phyloP scores from a whole-genome alignment of 1,284 basidiomycete species.

The Porogramme epimiltina region DNA sequence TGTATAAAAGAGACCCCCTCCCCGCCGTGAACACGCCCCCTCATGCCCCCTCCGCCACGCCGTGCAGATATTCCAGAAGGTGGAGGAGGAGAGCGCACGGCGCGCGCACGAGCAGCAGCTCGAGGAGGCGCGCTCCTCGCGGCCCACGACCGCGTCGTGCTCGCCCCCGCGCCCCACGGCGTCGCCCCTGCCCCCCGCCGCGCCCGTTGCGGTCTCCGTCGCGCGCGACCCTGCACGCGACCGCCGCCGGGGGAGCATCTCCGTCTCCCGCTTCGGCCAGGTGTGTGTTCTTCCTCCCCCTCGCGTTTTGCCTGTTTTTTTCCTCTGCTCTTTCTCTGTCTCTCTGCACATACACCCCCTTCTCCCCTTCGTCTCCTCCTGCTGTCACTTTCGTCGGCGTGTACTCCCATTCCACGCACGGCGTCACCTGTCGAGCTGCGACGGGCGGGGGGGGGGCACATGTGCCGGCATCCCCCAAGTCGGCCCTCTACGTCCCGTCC shows the following conservation, averaged over 20 bases:
- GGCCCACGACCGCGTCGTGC: conserved; percentile 8
- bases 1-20: no score
- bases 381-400: no score
- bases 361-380: no score
- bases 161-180: conserved; percentile 4
- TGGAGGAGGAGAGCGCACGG: conserved; percentile 28
- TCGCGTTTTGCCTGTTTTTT: not conserved
- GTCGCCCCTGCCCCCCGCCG: not conserved
- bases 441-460: no score
- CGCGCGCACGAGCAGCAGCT: conserved; percentile 21
- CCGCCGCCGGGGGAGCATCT: conserved; percentile 27
- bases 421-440: no score
- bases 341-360: no score
- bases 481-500: no score
- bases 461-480: no score
- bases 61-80: conserved; percentile 28
- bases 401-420: no score
- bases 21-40: no score
- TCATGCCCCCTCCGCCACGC: not conserved
- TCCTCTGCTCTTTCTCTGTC: not conserved
- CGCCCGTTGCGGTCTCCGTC: conserved; percentile 7
- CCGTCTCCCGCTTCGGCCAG: conserved; percentile 29
- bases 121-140: conserved; percentile 10
- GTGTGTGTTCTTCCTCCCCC: conserved; percentile 8
- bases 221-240: conserved; percentile 12